Percentiles rank a stretch among this genome's conserved stretches.
phyloP scores from a whole-genome alignment of 257 asterid genomes.

The Cinchona pubescens region DNA sequence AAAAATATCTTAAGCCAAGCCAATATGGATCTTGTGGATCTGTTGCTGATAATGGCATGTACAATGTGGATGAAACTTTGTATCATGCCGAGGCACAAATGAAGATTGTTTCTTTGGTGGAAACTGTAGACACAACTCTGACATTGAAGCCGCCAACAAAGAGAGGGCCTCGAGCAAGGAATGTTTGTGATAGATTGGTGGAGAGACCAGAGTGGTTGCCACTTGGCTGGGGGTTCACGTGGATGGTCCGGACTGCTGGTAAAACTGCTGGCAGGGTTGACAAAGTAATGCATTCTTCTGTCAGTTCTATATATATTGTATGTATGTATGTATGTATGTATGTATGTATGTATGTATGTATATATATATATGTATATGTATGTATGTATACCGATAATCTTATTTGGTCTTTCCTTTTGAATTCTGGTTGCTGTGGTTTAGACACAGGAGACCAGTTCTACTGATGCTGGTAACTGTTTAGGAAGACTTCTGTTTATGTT shows the following conservation, averaged over 20 bases:
- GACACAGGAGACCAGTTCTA: not conserved
- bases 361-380: too few species aligned
- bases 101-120: not conserved
- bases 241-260: not conserved
- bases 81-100: not conserved
- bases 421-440: not conserved
- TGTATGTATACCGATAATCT: not conserved
- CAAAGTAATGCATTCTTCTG: constrained; percentile 12
- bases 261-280: not conserved
- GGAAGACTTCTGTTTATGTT: not conserved
- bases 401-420: constrained; percentile 2
- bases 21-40: not conserved
- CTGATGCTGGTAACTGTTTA: not conserved
- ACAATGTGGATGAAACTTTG: not conserved
- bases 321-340: too few species aligned
- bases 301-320: not conserved
- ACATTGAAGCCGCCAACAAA: not conserved
- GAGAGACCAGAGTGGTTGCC: constrained; percentile 16
- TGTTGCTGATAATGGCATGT: not conserved
- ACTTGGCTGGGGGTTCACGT: not conserved
- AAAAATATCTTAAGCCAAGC: not conserved
- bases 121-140: not conserved
- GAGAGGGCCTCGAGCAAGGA: not conserved
- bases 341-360: too few species aligned
- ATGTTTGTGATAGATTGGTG: not conserved